Percentiles rank a stretch among this genome's conserved stretches.
These are phyloP conservation scores for Ocimum tenuiflorum DNA, from an alignment of 257 asterid genomes.

Conservation along the genomic window DNA sequence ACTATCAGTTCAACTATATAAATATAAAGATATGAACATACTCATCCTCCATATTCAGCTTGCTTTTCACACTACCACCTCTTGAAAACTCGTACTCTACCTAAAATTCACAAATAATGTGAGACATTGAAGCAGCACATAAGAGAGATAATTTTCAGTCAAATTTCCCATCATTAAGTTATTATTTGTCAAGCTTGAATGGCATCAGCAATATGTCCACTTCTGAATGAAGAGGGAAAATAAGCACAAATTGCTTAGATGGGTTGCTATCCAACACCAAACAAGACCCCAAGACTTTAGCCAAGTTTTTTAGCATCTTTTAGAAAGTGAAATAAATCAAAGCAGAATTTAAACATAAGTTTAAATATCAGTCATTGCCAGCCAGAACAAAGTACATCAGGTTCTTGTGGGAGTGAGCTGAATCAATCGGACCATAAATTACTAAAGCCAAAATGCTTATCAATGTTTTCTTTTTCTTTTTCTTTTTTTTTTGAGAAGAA, in stretches of 20 bases:
- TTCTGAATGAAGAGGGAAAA: neutral
- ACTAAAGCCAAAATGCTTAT: conserved; percentile 11
- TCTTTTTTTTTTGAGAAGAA: no score
- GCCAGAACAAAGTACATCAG: neutral
- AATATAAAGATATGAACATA: conserved; percentile 36
- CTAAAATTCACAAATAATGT: conserved; percentile 35
- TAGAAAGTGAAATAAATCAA: neutral
- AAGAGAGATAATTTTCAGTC: neutral
- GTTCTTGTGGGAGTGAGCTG: conserved; percentile 2
- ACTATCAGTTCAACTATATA: neutral
- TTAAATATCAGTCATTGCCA: neutral
- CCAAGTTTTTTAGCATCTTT: neutral
- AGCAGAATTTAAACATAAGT: neutral
- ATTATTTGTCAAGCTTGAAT: neutral
- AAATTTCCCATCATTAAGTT: conserved; percentile 1
- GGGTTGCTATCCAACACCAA: no score
- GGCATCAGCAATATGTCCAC: neutral
- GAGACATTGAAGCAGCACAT: conserved; percentile 21
- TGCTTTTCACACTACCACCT: conserved; percentile 58
- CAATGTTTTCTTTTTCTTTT: no score
- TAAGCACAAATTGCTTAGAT: conserved; percentile 9
- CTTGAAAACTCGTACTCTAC: conserved; percentile 69
- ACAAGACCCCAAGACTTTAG: no score
- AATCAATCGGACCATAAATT: neutral
- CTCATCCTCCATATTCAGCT: conserved; percentile 72